Base-by-base conservation (phyloP, 83 land plant genomes). In the Diphasiastrum complanatum region DNA sequence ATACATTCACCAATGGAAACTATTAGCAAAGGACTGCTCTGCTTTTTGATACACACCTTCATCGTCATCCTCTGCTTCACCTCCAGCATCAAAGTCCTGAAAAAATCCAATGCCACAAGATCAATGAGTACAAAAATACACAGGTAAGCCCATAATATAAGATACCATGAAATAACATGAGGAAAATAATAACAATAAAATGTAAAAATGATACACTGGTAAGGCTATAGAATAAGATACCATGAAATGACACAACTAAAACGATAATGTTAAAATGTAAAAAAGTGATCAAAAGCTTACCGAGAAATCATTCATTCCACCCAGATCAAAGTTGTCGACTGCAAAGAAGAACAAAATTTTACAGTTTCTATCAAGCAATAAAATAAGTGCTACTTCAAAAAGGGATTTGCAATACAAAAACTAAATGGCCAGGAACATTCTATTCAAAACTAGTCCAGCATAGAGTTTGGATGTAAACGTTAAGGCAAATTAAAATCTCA, bases 281-380 rank as follows among this genome's bases (percentile, higher is more conserved):
- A n/a, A n/a, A n/a, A n/a, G n/a, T n/a, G n/a, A n/a, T n/a, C n/a
- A n/a, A n/a, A n/a, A n/a, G n/a, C 59, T 20, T 55, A 55, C 59
- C 43, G 59, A 26, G 35, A 55, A 30, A 30, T 55, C 59, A 26
- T 14, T 11, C 34, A 55, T 24, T 12, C 59, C 59, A 30, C 59
- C 59, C 16, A 55, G 35, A 26, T 55, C 35, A 30, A 55, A 55
- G 31, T 55, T 35, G 6, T 55, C 59, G n/a, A 30, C 59, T 55
- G 35, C 25, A 18, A 10, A 23, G 25, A 12, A 50, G 10, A 10
- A 50, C 16, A n/a, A n/a, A n/a, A n/a, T n/a, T n/a, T n/a, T 18
- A 41, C 45, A 41, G n/a, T 18, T 14, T 14, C 12, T 41, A 41
- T 41, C 45, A 41, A 18, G 12, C 12, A 41, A 41, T 41, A 0